A percentile compares a stretch with the other conserved stretches of the same genome.
Conservation (phyloP, 2,329 filamentous ascomycete species). For the Calonectria naviculata region DNA sequence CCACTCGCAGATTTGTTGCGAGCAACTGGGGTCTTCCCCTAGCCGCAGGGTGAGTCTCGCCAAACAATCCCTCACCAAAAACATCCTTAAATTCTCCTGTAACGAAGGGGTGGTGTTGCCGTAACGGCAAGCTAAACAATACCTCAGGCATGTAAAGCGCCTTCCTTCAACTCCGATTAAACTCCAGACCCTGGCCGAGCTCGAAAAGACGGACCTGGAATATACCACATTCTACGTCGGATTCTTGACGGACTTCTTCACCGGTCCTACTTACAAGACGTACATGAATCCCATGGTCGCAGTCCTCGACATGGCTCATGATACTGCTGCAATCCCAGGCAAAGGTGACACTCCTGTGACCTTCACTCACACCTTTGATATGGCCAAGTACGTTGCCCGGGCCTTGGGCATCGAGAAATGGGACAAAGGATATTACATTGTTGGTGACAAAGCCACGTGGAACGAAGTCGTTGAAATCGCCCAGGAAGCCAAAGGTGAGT, state of each 20-base stretch:
- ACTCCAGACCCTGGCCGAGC: neutral
- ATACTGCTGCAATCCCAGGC: constrained; percentile 5
- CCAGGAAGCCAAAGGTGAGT: constrained; percentile 8
- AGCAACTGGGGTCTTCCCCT: constrained; percentile 9
- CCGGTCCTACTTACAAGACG: neutral
- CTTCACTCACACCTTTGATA: constrained; percentile 4
- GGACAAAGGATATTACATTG: neutral
- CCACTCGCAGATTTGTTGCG: neutral
- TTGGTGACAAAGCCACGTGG: constrained; percentile 9
- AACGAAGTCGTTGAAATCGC: neutral
- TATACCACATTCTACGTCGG: neutral
- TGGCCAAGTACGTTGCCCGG: neutral
- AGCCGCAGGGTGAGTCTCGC: neutral
- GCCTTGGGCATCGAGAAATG: neutral
- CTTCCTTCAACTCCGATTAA: neutral
- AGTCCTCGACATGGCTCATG: neutral
- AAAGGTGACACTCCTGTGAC: neutral
- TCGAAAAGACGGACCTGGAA: neutral
- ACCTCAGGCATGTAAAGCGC: too few relatives aligned
- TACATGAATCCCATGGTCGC: neutral
- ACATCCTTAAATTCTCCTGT: too few relatives aligned
- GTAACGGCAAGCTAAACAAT: too few relatives aligned
- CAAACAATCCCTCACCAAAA: too few relatives aligned
- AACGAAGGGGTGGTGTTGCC: too few relatives aligned
- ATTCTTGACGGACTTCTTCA: neutral